Percentiles rank a stretch among this genome's conserved stretches.
Evolutionary conservation across 1,284 basidiomycete species (phyloP).

Genomic region (Xerocomus minutiporus): DNA sequence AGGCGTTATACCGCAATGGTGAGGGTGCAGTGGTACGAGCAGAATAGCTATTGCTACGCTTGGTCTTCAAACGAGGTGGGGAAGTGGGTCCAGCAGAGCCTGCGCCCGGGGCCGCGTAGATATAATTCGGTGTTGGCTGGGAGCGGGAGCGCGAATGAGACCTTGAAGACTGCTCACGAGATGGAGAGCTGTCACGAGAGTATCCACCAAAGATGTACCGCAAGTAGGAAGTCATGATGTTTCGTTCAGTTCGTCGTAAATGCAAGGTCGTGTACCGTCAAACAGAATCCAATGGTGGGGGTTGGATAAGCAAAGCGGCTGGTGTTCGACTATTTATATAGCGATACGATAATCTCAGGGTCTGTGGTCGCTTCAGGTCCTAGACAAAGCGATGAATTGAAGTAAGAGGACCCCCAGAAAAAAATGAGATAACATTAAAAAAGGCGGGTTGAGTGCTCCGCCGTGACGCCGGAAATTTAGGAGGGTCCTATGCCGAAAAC

Average conservation of each 20-base stretch:
- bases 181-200: conserved; percentile 25
- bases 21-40: conserved; percentile 29
- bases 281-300: conserved; percentile 8
- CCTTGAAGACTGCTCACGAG: conserved; percentile 25
- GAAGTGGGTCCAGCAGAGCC: conserved; percentile 20
- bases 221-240: conserved; percentile 32
- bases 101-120: conserved; percentile 24
- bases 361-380: conserved; percentile 19
- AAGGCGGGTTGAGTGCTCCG: conserved; percentile 8
- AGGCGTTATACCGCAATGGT: conserved; percentile 31
- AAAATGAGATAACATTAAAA: conserved; percentile 8
- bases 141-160: conserved; percentile 31
- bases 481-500: conserved; percentile 22
- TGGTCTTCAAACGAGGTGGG: conserved; percentile 32
- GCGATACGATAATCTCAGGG: conserved; percentile 22
- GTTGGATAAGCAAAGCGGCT: conserved; percentile 4
- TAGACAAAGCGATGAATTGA: conserved; percentile 26
- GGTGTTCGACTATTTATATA: conserved; percentile 24
- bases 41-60: conserved; percentile 34
- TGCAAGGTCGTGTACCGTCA: conserved; percentile 16
- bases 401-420: conserved; percentile 36
- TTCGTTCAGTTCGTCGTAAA: conserved; percentile 17
- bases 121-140: conserved; percentile 28
- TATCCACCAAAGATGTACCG: conserved; percentile 34
- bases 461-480: conserved; percentile 12